Evolutionary conservation across 164 flowering plant genomes (phyloP), one percentile per base, ranked within the genome.

Genomic region (Stephania japonica): DNA sequence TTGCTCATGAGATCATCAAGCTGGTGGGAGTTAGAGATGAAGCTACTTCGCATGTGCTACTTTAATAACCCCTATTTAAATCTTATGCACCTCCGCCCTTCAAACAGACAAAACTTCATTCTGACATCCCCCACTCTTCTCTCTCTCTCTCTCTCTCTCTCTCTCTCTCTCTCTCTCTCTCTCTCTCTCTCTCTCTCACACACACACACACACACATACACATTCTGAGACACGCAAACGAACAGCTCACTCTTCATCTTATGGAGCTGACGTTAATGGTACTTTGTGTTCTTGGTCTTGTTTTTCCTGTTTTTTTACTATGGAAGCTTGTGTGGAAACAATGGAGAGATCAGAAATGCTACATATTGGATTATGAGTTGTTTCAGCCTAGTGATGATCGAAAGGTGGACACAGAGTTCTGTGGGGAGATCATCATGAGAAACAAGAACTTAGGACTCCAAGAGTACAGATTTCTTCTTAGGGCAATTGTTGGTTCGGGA

Each of bases 401-500:
- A 25, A 83, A 67, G 70, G 80, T 87, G 8, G 71, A 76, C 81
- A 85, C 87, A 0, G 76, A 84, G 43, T 38, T 74, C n/a, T 81
- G 82, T 47, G 85, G 79, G 2, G 47, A 76, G 10, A 74, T 89
- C 23, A 73, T 86, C 50, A 21, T 23, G 16, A 47, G 91, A 21
- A 89, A 85, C 85, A 82, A 79, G 71, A 79, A 83, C 16, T 81
- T 89, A 5, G 86, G 88, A 2, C 43, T 79, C 25, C 74, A 79
- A 41, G 87, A 89, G 25, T 83, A 78, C 81, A 77, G 77, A 59
- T 87, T 86, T 70, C 86, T 86, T 44, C 68, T 86, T 8, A 69
- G 77, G 70, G 77, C 89, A 71, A 81, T 86, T 2, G 89, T 87
- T 2, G 81, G 75, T 42, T 84, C 91, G 0, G 89, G 91, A 68